phyloP scores from a whole-genome alignment of 1,284 basidiomycete genomes.

The Rhodotorula sp. region DNA sequence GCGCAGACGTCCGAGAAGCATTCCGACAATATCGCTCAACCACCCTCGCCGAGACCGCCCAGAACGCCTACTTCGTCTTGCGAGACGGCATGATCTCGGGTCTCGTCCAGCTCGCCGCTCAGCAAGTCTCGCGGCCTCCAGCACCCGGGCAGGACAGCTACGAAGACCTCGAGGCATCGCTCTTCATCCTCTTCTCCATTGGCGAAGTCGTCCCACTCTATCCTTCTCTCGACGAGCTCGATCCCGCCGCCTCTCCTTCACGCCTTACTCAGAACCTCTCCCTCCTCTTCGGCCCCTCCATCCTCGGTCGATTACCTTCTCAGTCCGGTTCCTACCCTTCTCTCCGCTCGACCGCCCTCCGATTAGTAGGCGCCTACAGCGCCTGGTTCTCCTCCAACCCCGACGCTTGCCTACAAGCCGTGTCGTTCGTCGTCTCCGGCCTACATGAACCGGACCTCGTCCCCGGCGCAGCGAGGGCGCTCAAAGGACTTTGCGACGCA shows the following conservation, averaged over 20 bases:
- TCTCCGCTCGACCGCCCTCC: constrained; percentile 37
- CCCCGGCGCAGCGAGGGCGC: constrained; percentile 39
- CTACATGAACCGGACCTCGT: constrained; percentile 26
- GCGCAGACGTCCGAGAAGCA: constrained; percentile 37
- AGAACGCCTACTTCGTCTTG: constrained; percentile 43
- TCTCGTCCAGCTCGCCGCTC: constrained; percentile 36
- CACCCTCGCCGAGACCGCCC: constrained; percentile 38
- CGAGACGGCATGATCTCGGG: constrained; percentile 39
- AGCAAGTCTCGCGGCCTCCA: constrained; percentile 20
- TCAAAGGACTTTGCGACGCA: constrained; percentile 41
- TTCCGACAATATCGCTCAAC: constrained; percentile 40
- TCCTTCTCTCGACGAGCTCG: constrained; percentile 13
- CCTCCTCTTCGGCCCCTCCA: constrained; percentile 37
- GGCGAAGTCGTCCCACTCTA: constrained; percentile 40
- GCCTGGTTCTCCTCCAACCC: constrained; percentile 42
- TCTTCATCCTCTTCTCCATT: constrained; percentile 41
- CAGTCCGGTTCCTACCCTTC: not conserved
- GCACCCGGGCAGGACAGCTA: not conserved
- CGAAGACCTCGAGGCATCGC: constrained; percentile 42
- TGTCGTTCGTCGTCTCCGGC: constrained; percentile 37
- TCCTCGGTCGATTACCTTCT: constrained; percentile 33
- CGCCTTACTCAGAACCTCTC: constrained; percentile 23
- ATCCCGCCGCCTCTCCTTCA: constrained; percentile 4
- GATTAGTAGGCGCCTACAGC: constrained; percentile 38
- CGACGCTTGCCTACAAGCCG: constrained; percentile 28